phyloP scores from a whole-genome alignment of 371 early-diverging fungal genomes.

The Lichtheimia hyalospora region DNA sequence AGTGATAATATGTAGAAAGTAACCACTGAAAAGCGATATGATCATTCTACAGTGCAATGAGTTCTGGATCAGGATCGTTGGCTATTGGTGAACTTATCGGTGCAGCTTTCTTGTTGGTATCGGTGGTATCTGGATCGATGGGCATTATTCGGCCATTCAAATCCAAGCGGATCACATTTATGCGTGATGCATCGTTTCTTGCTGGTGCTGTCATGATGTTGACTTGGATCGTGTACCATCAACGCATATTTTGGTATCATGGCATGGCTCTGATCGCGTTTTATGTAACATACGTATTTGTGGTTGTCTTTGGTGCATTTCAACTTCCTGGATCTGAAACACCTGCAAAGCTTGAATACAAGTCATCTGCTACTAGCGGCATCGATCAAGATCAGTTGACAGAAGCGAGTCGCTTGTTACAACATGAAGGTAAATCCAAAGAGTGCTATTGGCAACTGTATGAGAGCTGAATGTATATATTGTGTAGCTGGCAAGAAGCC shows the following conservation, averaged over 20 bases:
- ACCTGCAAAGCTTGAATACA: constrained; percentile 26
- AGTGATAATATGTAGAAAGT: too few relatives aligned
- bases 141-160: constrained; percentile 66
- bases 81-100: constrained; percentile 85
- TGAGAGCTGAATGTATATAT: background rate
- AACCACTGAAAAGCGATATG: too few relatives aligned
- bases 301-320: constrained; percentile 48
- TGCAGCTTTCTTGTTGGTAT: constrained; percentile 73
- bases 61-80: constrained; percentile 70
- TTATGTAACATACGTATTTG: constrained; percentile 56
- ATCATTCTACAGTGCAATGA: constrained; percentile 56
- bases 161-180: constrained; percentile 63
- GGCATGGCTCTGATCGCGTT: constrained; percentile 52
- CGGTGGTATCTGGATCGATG: constrained; percentile 76
- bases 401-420: constrained; percentile 27
- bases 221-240: constrained; percentile 61
- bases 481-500: constrained; percentile 13
- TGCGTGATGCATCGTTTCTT: constrained; percentile 75
- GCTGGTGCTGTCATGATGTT: constrained; percentile 63
- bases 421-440: constrained; percentile 12
- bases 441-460: too few relatives aligned
- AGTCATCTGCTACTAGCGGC: constrained; percentile 22
- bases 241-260: constrained; percentile 62
- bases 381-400: constrained; percentile 25
- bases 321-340: constrained; percentile 29